Base-by-base conservation (phyloP, 2,329 filamentous ascomycete species). In the Ceratocystis papillata region DNA sequence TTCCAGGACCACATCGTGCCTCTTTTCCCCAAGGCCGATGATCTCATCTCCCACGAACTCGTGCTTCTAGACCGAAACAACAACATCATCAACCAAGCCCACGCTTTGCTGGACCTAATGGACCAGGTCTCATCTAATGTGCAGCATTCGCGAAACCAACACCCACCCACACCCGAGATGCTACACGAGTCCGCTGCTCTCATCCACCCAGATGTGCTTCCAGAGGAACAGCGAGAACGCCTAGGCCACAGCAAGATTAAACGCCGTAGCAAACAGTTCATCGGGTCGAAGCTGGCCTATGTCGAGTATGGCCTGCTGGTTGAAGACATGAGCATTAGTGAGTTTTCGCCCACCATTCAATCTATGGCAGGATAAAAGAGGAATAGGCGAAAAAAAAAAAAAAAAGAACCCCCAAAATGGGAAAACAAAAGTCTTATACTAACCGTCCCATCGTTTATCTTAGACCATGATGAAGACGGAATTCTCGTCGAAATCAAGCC, bases 401-500 rank as follows among this genome's bases (percentile, higher is more conserved):
- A 53, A 10, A 22, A 53, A 6, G 20, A 53, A 17, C 5, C 5
- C 20, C 20, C 53, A 20, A 8, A n/a, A 50, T n/a, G 15, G n/a
- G n/a, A 50, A 50, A 50, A 2, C 46, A 50, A 37, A 30, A 53
- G 33, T 46, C 59, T 57, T 37, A 28, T 44, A 33, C 63, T 62
- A 64, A 63, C 68, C 57, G 45, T 45, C n/a, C 67, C 55, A 66
- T n/a, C 63, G 15, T 8, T 66, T 44, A 17, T 22, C 7, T 30
- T 64, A 73, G 73, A 74, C 67, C 67, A 71, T 15, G 70, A 73
- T 25, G 70, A 71, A 59, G 64, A 63, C n/a, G 72, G 70, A 66
- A 66, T 74, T 33, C 73, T 88, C 41, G 77, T 89, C 66, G 88
- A 93, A 73, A 87, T 93, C 76, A 94, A 94, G 73, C 89, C 89